Evolutionary conservation across 768 basidiomycete genomes (phyloP).

Genomic region (Coprinopsis cinerea): DNA sequence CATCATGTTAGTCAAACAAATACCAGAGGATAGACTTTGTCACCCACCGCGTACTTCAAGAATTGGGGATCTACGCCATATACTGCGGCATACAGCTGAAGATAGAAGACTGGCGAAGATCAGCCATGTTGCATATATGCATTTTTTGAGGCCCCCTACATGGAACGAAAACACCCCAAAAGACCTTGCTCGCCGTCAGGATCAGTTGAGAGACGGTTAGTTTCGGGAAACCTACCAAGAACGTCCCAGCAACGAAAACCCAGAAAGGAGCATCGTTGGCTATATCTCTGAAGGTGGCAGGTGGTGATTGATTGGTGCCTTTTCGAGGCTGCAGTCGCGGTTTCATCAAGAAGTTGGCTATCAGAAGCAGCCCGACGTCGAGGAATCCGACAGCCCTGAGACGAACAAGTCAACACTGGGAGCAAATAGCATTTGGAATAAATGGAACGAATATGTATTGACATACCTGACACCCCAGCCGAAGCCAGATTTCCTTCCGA

Average conservation of each 20-base stretch:
- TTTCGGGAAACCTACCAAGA: slow-evolving; percentile 22
- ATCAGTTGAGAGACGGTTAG: neutral
- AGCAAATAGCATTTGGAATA: slow-evolving; percentile 10
- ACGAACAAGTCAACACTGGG: slow-evolving; percentile 8
- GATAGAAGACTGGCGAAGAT: slow-evolving; percentile 38
- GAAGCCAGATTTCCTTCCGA: slow-evolving; percentile 30
- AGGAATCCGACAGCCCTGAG: slow-evolving; percentile 39
- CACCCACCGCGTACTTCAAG: slow-evolving; percentile 39
- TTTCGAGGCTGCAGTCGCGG: slow-evolving; percentile 31
- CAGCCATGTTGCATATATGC: neutral
- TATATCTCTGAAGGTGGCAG: slow-evolving; percentile 27
- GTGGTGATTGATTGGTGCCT: slow-evolving; percentile 16
- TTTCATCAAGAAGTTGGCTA: slow-evolving; percentile 39
- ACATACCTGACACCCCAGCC: slow-evolving; percentile 38
- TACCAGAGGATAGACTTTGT: neutral
- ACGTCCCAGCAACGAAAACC: slow-evolving; percentile 35
- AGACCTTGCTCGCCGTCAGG: slow-evolving; percentile 25
- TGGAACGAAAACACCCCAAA: slow-evolving; percentile 47
- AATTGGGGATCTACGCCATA: slow-evolving; percentile 33
- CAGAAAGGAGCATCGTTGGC: slow-evolving; percentile 37
- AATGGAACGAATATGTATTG: no score
- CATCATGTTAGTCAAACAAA: slow-evolving; percentile 1
- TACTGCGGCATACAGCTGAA: slow-evolving; percentile 40
- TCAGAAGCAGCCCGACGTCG: slow-evolving; percentile 36
- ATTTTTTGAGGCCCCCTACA: slow-evolving; percentile 25